A percentile compares a stretch with the other conserved stretches of the same genome.
These are phyloP conservation scores for Saussurea involucrata DNA, from an alignment of 129 eudicot genomes.

Conservation along the genomic window DNA sequence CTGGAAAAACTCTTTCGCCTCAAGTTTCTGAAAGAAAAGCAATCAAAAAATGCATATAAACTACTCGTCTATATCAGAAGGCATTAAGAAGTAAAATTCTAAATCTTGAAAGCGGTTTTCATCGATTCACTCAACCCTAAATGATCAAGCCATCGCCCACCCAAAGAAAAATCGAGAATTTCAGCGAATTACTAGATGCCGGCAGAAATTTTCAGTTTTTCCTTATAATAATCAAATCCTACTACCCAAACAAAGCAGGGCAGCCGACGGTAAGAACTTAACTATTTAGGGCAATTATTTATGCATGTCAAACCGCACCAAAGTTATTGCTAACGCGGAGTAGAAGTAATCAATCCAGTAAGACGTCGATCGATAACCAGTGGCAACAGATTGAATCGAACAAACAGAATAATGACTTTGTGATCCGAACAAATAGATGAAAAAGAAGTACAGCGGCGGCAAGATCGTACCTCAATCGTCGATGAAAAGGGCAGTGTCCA, in stretches of 20 bases:
- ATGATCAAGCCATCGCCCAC: background rate
- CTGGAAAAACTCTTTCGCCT: background rate
- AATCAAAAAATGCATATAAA: background rate
- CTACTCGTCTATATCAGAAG: background rate
- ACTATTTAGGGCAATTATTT: background rate
- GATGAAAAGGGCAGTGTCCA: background rate
- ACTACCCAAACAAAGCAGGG: background rate
- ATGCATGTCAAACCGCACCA: background rate
- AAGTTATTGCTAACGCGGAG: background rate
- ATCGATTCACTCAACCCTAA: background rate
- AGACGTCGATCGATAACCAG: background rate
- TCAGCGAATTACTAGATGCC: background rate
- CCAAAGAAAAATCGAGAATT: background rate
- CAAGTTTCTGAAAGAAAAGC: background rate
- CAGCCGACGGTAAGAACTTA: background rate
- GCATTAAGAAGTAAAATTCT: background rate
- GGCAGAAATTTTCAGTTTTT: background rate
- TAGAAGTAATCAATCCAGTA: background rate
- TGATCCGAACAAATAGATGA: background rate
- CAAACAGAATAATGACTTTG: background rate
- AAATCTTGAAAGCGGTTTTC: background rate
- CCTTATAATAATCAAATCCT: background rate
- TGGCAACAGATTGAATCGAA: background rate
- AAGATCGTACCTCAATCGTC: background rate
- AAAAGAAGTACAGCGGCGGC: background rate